Base-by-base conservation (phyloP, 2,329 filamentous ascomycete species). In the Penicillium capsulatum region DNA sequence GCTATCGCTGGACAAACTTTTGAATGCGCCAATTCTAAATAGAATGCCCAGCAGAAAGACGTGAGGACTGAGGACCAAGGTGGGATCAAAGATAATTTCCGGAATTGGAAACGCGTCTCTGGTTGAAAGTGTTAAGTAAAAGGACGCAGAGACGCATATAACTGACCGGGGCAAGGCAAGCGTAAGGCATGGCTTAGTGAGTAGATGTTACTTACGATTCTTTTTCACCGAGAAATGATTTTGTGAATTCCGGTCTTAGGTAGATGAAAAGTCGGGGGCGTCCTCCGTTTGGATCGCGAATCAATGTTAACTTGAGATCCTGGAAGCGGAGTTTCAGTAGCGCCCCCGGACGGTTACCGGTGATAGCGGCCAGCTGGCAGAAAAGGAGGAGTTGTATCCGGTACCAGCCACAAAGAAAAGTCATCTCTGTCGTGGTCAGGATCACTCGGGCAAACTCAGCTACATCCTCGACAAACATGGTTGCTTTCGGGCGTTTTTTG, bases 31-130 rank as follows among this genome's bases (percentile, higher is more conserved):
- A 39, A 62, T 51, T 16, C 49, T 38, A 34, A 65, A 66, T 9
- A 67, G 56, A 34, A 68, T 55, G 15, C 57, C 51, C 7, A 66
- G 40, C 22, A 68, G 52, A 35, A 58, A 61, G 11, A 63, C 36
- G 45, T 69, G 48, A 4, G 50, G 55, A 44, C 58, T 69, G 14
- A 69, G 56, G 7, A 65, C 47, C 10, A 70, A 50, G 5, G 51
- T 65, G 2, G 42, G 54, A 44, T 65, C 44, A 53, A 60, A 66
- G 29, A 70, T 58, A 30, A 61, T 62, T 44, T 68, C 51, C 5
- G 56, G 59, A 20, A 69, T 44, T 2, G 44, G 44, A 32, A 67
- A 67, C 5, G 38, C 60, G 38, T 65, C 63, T 20, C 59, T 61
- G 35, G 38, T 36, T 26, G 14, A 42, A 36, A 26, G 39, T 45